Percentiles rank a stretch among this genome's conserved stretches.
Evolutionary conservation across 306 rosid genomes (phyloP).

Genomic region (Rosa chinensis): DNA sequence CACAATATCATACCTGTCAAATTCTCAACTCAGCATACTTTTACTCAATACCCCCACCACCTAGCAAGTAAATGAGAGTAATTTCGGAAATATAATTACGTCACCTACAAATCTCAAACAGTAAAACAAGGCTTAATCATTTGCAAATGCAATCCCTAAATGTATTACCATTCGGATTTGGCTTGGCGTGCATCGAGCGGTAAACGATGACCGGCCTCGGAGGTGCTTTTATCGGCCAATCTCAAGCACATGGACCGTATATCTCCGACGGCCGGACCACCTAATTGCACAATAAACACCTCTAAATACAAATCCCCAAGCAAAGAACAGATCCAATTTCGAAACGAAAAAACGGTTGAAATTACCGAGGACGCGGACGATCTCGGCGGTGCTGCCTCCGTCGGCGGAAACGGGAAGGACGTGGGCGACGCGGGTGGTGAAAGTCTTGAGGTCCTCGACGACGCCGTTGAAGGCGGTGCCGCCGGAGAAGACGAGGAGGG

Average conservation of each 20-base stretch:
- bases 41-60: slow-evolving; percentile 25
- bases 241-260: slow-evolving; percentile 94
- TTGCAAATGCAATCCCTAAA: background rate
- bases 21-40: slow-evolving; percentile 29
- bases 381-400: slow-evolving; percentile 97
- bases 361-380: slow-evolving; percentile 87
- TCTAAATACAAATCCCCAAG: background rate
- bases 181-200: slow-evolving; percentile 57
- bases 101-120: background rate
- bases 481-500: slow-evolving; percentile 83
- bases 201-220: slow-evolving; percentile 90
- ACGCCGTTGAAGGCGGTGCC: slow-evolving; percentile 96
- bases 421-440: slow-evolving; percentile 87
- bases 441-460: slow-evolving; percentile 72
- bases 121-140: no score
- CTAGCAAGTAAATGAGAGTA: slow-evolving; percentile 24
- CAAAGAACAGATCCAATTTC: background rate
- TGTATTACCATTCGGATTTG: slow-evolving; percentile 70
- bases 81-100: slow-evolving; percentile 1
- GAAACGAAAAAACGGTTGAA: background rate
- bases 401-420: slow-evolving; percentile 97
- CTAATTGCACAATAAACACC: slow-evolving; percentile 28
- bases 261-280: slow-evolving; percentile 98
- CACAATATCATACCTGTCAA: slow-evolving; percentile 78
- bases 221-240: slow-evolving; percentile 76